Conservation (phyloP, 1,284 basidiomycete species). For the Irpex sp. region DNA sequence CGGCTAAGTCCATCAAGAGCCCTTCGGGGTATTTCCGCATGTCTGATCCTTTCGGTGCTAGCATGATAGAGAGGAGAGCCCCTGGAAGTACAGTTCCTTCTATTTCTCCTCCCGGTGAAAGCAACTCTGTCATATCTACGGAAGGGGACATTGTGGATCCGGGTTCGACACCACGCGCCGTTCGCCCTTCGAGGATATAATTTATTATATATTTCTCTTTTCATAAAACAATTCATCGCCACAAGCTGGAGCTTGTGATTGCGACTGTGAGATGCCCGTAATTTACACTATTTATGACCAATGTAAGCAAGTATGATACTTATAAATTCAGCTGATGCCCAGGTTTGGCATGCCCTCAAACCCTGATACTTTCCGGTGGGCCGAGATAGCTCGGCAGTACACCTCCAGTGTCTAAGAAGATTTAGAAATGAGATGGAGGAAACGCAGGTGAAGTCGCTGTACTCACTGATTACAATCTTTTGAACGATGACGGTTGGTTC, state of each 20-base stretch:
- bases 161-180: not conserved
- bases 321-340: not conserved
- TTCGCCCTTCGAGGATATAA: not conserved
- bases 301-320: not conserved
- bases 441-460: not conserved
- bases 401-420: conserved; percentile 44
- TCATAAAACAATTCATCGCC: not conserved
- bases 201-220: not conserved
- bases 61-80: not conserved
- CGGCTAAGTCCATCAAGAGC: not conserved
- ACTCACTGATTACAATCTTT: conserved; percentile 54
- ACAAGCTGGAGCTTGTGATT: not conserved
- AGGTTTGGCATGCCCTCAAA: conserved; percentile 6
- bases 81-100: not conserved
- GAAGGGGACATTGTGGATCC: not conserved
- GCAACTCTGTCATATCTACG: not conserved
- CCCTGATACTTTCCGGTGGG: conserved; percentile 49
- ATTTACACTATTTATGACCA: not conserved
- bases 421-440: not conserved
- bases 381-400: conserved; percentile 52
- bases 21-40: not conserved
- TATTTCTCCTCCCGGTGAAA: not conserved
- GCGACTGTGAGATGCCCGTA: not conserved
- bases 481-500: conserved; percentile 58
- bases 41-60: not conserved